A percentile compares a stretch with the other conserved stretches of the same genome.
phyloP scores from a whole-genome alignment of 441 rosid species.

The Capsella rubella region DNA sequence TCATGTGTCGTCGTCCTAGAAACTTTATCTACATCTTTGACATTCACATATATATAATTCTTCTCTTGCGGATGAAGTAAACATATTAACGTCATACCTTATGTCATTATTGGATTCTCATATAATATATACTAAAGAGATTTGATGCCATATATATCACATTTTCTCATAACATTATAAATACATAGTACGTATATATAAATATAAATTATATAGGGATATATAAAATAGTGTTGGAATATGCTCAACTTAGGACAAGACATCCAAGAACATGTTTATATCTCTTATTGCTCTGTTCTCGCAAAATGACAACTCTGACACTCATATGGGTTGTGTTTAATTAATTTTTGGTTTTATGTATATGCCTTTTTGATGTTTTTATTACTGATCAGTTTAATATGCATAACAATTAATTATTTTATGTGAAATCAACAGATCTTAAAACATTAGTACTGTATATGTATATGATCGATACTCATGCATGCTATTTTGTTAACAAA shows the following conservation, averaged over 20 bases:
- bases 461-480: background rate
- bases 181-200: conserved; percentile 1
- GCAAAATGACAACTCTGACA: conserved; percentile 50
- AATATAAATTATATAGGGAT: background rate
- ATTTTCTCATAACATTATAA: conserved; percentile 3
- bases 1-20: conserved; percentile 11
- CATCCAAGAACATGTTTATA: conserved; percentile 41
- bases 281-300: conserved; percentile 33
- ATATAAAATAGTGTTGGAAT: conserved; percentile 2
- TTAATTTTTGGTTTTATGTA: conserved; percentile 34
- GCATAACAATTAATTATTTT: conserved; percentile 3
- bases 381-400: background rate
- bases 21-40: conserved; percentile 14
- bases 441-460: background rate
- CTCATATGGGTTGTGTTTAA: conserved; percentile 46
- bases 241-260: conserved; percentile 42
- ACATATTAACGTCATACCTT: conserved; percentile 25
- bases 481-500: background rate
- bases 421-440: conserved; percentile 15
- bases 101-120: conserved; percentile 13
- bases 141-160: conserved; percentile 29
- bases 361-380: conserved; percentile 25
- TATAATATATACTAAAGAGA: conserved; percentile 10
- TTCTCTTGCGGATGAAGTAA: conserved; percentile 33
- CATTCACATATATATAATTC: background rate